A percentile compares a stretch with the other conserved stretches of the same genome.
phyloP scores from a whole-genome alignment of 2,329 filamentous ascomycete species.

The Emmonsiellopsis sp. region DNA sequence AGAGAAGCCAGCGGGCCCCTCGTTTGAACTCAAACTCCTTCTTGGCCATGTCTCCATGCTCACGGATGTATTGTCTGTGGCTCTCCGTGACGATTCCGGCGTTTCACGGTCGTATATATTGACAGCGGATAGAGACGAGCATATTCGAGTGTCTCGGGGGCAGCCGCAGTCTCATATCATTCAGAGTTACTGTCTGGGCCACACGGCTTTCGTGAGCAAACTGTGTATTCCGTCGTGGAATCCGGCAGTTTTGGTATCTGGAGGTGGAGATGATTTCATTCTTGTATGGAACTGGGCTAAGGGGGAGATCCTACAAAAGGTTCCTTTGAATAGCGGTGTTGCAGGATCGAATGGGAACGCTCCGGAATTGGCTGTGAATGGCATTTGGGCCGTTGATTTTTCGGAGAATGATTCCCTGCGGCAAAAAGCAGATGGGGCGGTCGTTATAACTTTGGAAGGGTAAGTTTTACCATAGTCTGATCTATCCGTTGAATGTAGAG shows the following conservation, averaged over 20 bases:
- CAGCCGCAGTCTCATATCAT: slow-evolving; percentile 79
- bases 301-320: slow-evolving; percentile 22
- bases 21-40: slow-evolving; percentile 67
- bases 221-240: slow-evolving; percentile 54
- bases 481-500: background rate
- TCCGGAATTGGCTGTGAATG: slow-evolving; percentile 37
- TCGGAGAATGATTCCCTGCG: slow-evolving; percentile 11
- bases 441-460: slow-evolving; percentile 51
- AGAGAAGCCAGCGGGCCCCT: slow-evolving; percentile 38
- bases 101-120: slow-evolving; percentile 50
- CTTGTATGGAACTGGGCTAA: slow-evolving; percentile 73
- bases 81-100: slow-evolving; percentile 36
- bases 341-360: background rate
- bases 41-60: slow-evolving; percentile 95
- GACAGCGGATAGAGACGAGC: slow-evolving; percentile 63
- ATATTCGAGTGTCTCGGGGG: slow-evolving; percentile 79
- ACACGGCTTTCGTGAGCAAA: slow-evolving; percentile 72
- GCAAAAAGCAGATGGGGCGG: slow-evolving; percentile 15
- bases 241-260: slow-evolving; percentile 64
- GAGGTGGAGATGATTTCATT: slow-evolving; percentile 72
- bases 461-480: slow-evolving; percentile 25
- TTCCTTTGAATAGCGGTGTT: slow-evolving; percentile 11
- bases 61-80: slow-evolving; percentile 58
- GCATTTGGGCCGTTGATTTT: slow-evolving; percentile 38
- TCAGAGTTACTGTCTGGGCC: slow-evolving; percentile 80